Evolutionary conservation across 139 green algal genomes (phyloP), one percentile per base, ranked within the genome.

Genomic region (Nannochloris sp.): DNA sequence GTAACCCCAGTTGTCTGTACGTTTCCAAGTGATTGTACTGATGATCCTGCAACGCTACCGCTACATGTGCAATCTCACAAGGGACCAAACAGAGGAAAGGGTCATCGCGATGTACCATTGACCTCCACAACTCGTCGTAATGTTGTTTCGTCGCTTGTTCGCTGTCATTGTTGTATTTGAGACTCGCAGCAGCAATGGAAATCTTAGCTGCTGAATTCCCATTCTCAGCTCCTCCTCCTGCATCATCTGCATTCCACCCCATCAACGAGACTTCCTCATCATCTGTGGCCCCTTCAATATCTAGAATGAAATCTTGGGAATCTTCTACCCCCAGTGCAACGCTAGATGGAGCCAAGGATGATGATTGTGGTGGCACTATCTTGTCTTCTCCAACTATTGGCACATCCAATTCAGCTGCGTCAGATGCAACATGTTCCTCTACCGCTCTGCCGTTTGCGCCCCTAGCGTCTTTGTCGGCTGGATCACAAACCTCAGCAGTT

Each of bases 1-100:
- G 2, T 15, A 53, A 53, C 6, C 46, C 46, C 12, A 53, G 46
- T 24, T 53, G 46, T 53, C 46, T 53, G 46, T 53, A 53, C 46
- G 46, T 53, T 53, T 53, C 46, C 46, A 53, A 53, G 46, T 53
- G 46, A 53, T 53, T 53, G 46, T 53, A 53, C 46, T 53, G 46
- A 53, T 53, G 46, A 53, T 53, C 46, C 46, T 53, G 46, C 46
- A 53, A 53, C 15, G 46, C 46, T 53, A 24, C 46, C 15, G 46
- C 46, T 53, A 53, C 15, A 24, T 53, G 46, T 24, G 46, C 46
- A 53, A 53, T 53, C 46, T 53, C 15, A 24, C 46, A 53, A 11
- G 46, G 46, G 46, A 53, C 46, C 46, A 53, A 53, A 53, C 11
- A 53, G 15, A 53, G 46, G 46, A 53, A 53, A 53, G 46, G 46